Conservation (phyloP, 106 monocot genomes). For the Allium cepa region DNA sequence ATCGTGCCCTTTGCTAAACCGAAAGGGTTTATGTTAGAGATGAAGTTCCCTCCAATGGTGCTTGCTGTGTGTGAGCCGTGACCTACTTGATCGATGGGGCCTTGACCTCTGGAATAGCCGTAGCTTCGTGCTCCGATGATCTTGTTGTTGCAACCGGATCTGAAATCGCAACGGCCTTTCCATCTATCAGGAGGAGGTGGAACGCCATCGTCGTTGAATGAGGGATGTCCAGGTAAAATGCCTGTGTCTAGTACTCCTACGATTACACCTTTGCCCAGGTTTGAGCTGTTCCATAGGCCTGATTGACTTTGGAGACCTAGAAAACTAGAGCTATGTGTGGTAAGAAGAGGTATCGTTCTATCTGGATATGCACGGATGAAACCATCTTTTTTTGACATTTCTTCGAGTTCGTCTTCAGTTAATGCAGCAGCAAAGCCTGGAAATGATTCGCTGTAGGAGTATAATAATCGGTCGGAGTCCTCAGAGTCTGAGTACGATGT, state of each 20-base stretch:
- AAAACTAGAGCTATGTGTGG: constrained; percentile 15
- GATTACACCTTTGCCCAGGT: constrained; percentile 3
- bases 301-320: neutral
- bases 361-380: constrained; percentile 11
- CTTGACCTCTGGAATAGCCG: neutral
- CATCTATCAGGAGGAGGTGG: constrained; percentile 4
- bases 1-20: constrained; percentile 33
- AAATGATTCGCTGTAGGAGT: constrained; percentile 10
- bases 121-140: constrained; percentile 2
- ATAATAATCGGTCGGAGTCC: constrained; percentile 8
- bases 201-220: constrained; percentile 3
- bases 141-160: constrained; percentile 12
- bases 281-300: constrained; percentile 6
- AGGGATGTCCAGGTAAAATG: constrained; percentile 1
- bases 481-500: neutral
- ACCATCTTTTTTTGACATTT: constrained; percentile 1
- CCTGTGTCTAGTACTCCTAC: constrained; percentile 5
- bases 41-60: constrained; percentile 28
- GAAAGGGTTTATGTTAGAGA: constrained; percentile 11
- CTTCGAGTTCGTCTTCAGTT: constrained; percentile 5
- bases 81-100: constrained; percentile 23
- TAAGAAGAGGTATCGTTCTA: neutral
- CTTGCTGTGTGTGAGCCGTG: constrained; percentile 55
- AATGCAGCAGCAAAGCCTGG: constrained; percentile 16
- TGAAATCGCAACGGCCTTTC: constrained; percentile 1